Base-by-base conservation (phyloP, 768 basidiomycete species). In the Suillus subalutaceus region DNA sequence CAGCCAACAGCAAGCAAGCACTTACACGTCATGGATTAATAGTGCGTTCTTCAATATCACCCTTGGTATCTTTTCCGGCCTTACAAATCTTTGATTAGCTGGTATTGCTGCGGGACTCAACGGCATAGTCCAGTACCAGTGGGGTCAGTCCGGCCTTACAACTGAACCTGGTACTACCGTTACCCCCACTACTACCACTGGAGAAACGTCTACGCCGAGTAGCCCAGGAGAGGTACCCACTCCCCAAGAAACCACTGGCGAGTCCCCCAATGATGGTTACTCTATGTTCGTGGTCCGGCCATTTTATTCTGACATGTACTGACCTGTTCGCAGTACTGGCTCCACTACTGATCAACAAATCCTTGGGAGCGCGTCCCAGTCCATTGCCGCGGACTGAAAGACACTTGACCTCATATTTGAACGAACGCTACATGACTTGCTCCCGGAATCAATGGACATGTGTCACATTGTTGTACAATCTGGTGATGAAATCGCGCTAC, bases 181-280 rank as follows among this genome's bases (percentile, higher is more conserved):
- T 59, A 75, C 77, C 35, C 58, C 58, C 10, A 67, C 76, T 32
- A 69, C 60, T 30, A 64, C 73, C 40, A 73, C 76, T 10, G 74
- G 74, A 10, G 72, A 59, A 23, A 1, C 15, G n/a, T 4, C 57
- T 26, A 59, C 57, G 38, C 57, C 57, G 23, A 26, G 38, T 26
- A 59, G 57, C 23, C 38, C 57, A 59, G 57, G 57, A 53, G 76
- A 78, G 8, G 84, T 80, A 0, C 69, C 74, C 8, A 68, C 72
- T 32, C 77, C 41, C 66, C 74, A 7, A 75, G 65, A 35, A 70
- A 71, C 75, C 23, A 83, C 83, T 6, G 86, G 85, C 8, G 62
- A 79, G n/a, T 86, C 88, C 4, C 89, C 89, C 35, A 86, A 88
- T 64, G 89, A 90, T 75, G 89, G 89, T 73, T 90, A 90, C 71